Base-by-base conservation (phyloP, 1,284 basidiomycete species). In the Cryptococcus deneoformans region DNA sequence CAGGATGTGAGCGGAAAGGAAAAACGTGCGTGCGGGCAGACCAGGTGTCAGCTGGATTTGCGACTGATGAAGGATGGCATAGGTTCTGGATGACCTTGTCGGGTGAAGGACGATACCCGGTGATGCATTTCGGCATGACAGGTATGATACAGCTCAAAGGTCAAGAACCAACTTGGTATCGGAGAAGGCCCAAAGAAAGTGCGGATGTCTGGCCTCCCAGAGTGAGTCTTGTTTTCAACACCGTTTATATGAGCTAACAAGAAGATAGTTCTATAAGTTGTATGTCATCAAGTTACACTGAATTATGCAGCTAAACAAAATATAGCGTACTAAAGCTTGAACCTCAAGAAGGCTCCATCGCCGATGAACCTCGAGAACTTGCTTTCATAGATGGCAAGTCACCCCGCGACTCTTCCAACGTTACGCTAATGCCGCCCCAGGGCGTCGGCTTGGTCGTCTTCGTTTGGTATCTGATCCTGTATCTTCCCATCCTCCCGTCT, bases 41-140 rank as follows among this genome's bases (percentile, higher is more conserved):
- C 0, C 42, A 8, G 42, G 8, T 35, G 45, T 50, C 34, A 36
- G 5, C 48, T 12, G 36, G 35, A 50, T 24, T 37, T 16, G 37
- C 38, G 8, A 16, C 35, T 24, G n/a, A 16, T 11, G 20, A 35
- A 20, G 6, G 5, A 20, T 34, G 48, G 24, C 48, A 45, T 52
- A 78, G 74, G n/a, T 88, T 90, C 68, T 91, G 87, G 70, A 71
- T 90, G n/a, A 80, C 81, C 46, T 80, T 90, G 0, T 82, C 84
- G 43, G 87, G 87, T 3, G 63, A 80, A 24, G 87, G 87, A 0
- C 79, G 80, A 67, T 76, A 83, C 62, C 88, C 88, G 3, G 85
- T 90, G 5, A 78, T 90, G 57, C 88, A 90, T 70, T 88, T 90
- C 64, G 89, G 89, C 2, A 90, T 90, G 89, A 90, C 88, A 2